These are phyloP conservation scores for Diaporthe ilicicola DNA, from an alignment of 2,329 filamentous ascomycete species.

Conservation along the genomic window DNA sequence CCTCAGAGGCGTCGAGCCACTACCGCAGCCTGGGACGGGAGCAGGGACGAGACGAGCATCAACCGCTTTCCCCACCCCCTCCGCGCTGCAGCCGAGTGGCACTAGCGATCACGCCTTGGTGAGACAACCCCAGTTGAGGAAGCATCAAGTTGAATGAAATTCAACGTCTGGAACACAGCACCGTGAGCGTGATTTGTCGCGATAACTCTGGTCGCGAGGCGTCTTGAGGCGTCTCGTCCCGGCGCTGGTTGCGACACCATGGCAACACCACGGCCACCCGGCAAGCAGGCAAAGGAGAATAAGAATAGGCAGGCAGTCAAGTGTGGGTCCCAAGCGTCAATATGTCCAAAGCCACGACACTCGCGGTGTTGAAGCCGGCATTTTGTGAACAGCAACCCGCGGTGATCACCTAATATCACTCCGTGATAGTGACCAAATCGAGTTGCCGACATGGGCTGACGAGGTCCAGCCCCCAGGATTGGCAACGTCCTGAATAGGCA, in stretches of 20 bases:
- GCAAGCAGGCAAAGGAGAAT: background rate
- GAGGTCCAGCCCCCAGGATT: background rate
- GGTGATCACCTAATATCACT: background rate
- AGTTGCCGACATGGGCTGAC: conserved; percentile 6
- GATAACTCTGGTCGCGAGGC: background rate
- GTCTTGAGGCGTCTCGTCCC: conserved; percentile 18
- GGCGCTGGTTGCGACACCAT: conserved; percentile 14
- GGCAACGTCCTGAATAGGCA: background rate
- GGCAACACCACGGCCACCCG: background rate
- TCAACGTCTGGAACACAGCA: background rate
- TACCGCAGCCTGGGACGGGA: conserved; percentile 13
- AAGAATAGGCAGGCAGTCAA: background rate
- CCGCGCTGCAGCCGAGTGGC: background rate
- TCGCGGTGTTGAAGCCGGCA: background rate
- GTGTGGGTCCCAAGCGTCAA: background rate
- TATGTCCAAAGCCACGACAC: background rate
- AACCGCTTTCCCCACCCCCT: background rate
- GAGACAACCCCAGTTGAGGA: background rate
- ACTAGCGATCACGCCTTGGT: conserved; percentile 3
- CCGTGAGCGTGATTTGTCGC: background rate
- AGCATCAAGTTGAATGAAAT: background rate
- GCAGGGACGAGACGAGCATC: conserved; percentile 1
- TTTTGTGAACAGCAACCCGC: background rate
- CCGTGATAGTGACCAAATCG: background rate
- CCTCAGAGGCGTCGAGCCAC: conserved; percentile 17